Evolutionary conservation across 192 early-diverging fungal species (phyloP).

Genomic region (Coemansia sp.): DNA sequence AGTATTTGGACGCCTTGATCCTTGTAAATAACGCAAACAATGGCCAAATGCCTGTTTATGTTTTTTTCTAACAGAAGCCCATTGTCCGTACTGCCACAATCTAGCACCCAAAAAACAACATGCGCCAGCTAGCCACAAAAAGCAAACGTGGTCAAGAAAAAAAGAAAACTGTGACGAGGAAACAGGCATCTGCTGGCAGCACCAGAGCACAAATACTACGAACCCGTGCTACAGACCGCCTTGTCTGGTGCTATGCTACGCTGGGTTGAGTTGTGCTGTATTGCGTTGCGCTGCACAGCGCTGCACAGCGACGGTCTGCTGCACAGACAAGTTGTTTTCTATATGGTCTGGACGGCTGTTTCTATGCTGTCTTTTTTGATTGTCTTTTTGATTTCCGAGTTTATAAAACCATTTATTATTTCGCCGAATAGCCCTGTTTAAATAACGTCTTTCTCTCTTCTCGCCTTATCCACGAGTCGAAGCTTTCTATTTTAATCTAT

Average conservation of each 20-base stretch:
- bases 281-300: not conserved
- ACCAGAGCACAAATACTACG: not conserved
- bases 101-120: too few relatives aligned
- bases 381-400: not conserved
- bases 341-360: not conserved
- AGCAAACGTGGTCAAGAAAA: too few relatives aligned
- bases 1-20: not conserved
- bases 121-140: not conserved
- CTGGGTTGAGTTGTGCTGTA: not conserved
- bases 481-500: not conserved
- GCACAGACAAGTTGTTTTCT: not conserved
- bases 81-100: not conserved
- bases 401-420: not conserved
- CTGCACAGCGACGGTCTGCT: too few relatives aligned
- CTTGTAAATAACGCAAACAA: not conserved
- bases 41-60: not conserved
- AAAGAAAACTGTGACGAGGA: too few relatives aligned
- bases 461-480: not conserved
- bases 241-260: not conserved
- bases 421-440: not conserved
- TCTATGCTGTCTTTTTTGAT: not conserved
- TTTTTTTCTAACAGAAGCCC: not conserved
- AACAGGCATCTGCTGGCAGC: not conserved
- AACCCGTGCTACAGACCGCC: too few relatives aligned
- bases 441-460: not conserved